These are phyloP conservation scores for Monoraphidium neglectum DNA, from an alignment of 139 green algal genomes.

Conservation along the genomic window DNA sequence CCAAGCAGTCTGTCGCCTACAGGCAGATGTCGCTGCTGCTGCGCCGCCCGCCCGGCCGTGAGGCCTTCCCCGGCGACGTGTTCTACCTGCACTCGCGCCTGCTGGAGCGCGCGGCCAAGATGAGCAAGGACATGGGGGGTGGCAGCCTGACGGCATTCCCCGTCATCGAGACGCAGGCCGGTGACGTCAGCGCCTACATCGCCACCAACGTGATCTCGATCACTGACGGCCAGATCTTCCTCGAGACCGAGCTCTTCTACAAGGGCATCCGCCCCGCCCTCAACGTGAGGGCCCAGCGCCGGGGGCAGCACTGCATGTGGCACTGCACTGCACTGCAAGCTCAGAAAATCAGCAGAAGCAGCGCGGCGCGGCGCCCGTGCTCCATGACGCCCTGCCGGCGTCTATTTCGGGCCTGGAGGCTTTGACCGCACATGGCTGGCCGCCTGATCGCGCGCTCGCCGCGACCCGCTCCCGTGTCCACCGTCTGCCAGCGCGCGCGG, in stretches of 20 bases:
- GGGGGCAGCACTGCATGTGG: constrained; percentile 66
- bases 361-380: no score
- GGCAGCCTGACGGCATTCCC: constrained; percentile 80
- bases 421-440: no score
- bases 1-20: constrained; percentile 89
- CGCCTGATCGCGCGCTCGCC: no score
- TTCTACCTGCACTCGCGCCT: constrained; percentile 90
- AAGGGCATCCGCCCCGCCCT: constrained; percentile 73
- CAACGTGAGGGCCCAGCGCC: no score
- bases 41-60: constrained; percentile 80
- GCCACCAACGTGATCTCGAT: constrained; percentile 81
- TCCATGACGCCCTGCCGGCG: no score
- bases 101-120: constrained; percentile 78
- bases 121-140: constrained; percentile 59
- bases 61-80: constrained; percentile 86
- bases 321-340: no score
- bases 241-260: constrained; percentile 76
- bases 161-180: constrained; percentile 72
- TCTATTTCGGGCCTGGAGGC: no score
- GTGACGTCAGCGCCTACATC: constrained; percentile 71
- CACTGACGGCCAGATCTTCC: constrained; percentile 75
- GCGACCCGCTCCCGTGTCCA: no score
- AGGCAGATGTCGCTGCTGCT: constrained; percentile 90
- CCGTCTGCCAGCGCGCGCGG: no score
- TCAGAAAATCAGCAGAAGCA: no score